Evolutionary conservation across 345 rosid genomes (phyloP).

Genomic region (Eutrema japonicum): DNA sequence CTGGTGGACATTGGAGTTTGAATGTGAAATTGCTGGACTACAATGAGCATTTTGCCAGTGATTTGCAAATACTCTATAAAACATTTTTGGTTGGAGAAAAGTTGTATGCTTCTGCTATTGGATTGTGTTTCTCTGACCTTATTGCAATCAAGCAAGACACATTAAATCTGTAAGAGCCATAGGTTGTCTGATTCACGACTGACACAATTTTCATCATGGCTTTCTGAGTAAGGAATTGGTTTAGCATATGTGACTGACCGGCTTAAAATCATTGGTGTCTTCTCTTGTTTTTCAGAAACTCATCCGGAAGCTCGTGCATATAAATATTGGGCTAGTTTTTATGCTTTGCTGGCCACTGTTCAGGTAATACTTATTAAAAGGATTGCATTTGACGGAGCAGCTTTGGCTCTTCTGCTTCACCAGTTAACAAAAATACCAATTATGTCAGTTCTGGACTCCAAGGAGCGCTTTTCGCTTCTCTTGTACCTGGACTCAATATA

Average conservation of each 20-base stretch:
- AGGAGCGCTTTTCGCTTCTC: slow-evolving; percentile 80
- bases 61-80: background rate
- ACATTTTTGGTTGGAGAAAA: background rate
- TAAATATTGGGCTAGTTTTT: slow-evolving; percentile 78
- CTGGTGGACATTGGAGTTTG: slow-evolving; percentile 18
- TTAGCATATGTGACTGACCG: background rate
- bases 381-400: background rate
- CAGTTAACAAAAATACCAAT: slow-evolving; percentile 4
- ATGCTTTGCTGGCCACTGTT: slow-evolving; percentile 70
- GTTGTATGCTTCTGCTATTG: background rate
- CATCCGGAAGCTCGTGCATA: slow-evolving; percentile 73
- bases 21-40: background rate
- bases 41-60: background rate
- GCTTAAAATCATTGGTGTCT: background rate
- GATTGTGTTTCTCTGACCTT: slow-evolving; percentile 15
- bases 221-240: slow-evolving; percentile 1
- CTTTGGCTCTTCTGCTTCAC: slow-evolving; percentile 14
- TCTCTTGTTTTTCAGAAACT: slow-evolving; percentile 39
- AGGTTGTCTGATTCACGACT: background rate
- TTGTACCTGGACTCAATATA: slow-evolving; percentile 68
- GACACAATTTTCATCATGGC: background rate
- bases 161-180: background rate
- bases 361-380: slow-evolving; percentile 25
- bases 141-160: background rate
- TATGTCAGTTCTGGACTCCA: slow-evolving; percentile 69